A percentile compares a stretch with the other conserved stretches of the same genome.
Conservation (phyloP, 306 rosid genomes). For the Coriaria nepalensis region DNA sequence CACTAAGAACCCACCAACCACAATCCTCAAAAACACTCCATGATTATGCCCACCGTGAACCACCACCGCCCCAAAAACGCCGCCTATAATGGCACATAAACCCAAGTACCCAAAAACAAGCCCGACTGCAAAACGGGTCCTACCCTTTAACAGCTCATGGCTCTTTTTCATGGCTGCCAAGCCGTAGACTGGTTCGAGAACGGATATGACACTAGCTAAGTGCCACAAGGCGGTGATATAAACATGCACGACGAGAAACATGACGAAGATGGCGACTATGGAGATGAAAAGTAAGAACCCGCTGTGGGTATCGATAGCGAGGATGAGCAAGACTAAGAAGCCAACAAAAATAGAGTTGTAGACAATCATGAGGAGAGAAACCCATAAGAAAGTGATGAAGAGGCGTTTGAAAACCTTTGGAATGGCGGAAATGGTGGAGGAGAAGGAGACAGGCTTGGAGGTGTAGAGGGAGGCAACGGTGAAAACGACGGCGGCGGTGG, state of each 20-base stretch:
- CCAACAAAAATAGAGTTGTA: slow-evolving; percentile 44
- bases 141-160: slow-evolving; percentile 65
- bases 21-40: slow-evolving; percentile 51
- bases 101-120: slow-evolving; percentile 47
- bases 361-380: slow-evolving; percentile 51
- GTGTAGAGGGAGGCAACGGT: slow-evolving; percentile 91
- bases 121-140: slow-evolving; percentile 32
- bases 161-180: slow-evolving; percentile 76
- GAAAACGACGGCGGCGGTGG: slow-evolving; percentile 94
- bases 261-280: slow-evolving; percentile 14
- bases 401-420: slow-evolving; percentile 77
- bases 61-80: slow-evolving; percentile 48
- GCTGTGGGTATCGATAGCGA: slow-evolving; percentile 44
- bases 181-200: slow-evolving; percentile 68
- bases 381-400: slow-evolving; percentile 78
- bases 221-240: slow-evolving; percentile 90
- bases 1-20: slow-evolving; percentile 73
- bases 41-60: slow-evolving; percentile 55
- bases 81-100: slow-evolving; percentile 35
- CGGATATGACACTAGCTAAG: slow-evolving; percentile 83
- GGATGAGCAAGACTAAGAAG: slow-evolving; percentile 28
- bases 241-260: slow-evolving; percentile 59
- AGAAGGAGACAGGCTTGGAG: slow-evolving; percentile 64
- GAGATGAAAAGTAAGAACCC: slow-evolving; percentile 24
- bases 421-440: slow-evolving; percentile 60